These are phyloP conservation scores for Cladosporium colombiae DNA, from an alignment of 2,329 filamentous ascomycete genomes.

Conservation along the genomic window DNA sequence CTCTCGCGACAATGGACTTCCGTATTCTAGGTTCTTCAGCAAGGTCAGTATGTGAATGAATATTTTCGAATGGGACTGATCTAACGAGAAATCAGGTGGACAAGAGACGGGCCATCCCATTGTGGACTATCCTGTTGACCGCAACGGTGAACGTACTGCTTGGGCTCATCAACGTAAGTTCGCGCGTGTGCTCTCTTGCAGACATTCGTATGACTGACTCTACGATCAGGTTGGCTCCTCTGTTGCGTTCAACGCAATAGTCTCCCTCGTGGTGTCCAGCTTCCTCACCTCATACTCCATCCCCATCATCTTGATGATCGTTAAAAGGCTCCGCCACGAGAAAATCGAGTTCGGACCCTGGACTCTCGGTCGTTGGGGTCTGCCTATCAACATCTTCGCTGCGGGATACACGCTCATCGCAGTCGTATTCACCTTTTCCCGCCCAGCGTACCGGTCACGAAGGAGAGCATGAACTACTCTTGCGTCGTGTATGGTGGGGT, in stretches of 20 bases:
- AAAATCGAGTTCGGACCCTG: constrained; percentile 20
- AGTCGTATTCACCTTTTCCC: background rate
- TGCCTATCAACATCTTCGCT: constrained; percentile 11
- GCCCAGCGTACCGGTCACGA: background rate
- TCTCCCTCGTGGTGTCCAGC: background rate
- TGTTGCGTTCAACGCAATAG: constrained; percentile 8
- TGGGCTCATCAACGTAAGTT: constrained; percentile 30
- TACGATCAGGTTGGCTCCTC: background rate
- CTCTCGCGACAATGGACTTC: constrained; percentile 35
- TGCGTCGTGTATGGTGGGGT: background rate
- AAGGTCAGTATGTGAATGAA: constrained; percentile 10
- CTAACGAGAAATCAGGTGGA: background rate
- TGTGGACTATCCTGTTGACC: constrained; percentile 23
- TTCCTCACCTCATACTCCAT: constrained; percentile 16
- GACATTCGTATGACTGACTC: constrained; percentile 23
- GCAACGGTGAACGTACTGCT: constrained; percentile 24
- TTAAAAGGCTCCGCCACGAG: constrained; percentile 19
- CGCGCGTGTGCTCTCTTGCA: constrained; percentile 24
- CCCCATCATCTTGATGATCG: constrained; percentile 21
- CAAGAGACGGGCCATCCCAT: constrained; percentile 13
- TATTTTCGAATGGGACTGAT: no score
- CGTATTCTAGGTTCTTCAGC: constrained; percentile 22
- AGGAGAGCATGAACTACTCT: background rate
- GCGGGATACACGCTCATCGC: background rate
- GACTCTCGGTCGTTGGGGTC: constrained; percentile 16